These are phyloP conservation scores for Larix sibirica DNA, from an alignment of 83 land plant genomes.

Conservation along the genomic window DNA sequence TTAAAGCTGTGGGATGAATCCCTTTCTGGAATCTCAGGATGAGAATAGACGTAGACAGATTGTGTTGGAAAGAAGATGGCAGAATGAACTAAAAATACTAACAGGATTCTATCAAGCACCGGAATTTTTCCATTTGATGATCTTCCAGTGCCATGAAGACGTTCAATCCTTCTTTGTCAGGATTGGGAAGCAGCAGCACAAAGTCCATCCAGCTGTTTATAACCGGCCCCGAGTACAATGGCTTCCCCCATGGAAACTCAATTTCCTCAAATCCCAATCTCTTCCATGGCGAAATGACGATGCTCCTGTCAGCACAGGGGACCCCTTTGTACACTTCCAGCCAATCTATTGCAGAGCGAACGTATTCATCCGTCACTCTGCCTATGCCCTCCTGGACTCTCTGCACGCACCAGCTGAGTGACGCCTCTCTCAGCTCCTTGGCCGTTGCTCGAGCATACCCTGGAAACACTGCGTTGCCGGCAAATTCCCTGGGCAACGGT, in stretches of 20 bases:
- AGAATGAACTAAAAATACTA: not conserved
- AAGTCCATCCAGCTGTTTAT: constrained; percentile 26
- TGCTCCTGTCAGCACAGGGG: constrained; percentile 28
- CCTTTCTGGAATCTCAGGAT: no score
- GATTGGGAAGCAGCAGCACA: constrained; percentile 36
- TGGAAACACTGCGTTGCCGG: constrained; percentile 32
- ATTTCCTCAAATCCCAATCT: constrained; percentile 40
- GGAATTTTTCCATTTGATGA: constrained; percentile 31
- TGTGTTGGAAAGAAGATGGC: not conserved
- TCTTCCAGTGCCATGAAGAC: constrained; percentile 30
- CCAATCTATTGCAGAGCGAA: constrained; percentile 47
- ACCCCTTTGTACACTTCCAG: constrained; percentile 32
- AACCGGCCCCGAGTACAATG: constrained; percentile 33
- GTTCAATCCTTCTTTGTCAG: constrained; percentile 20
- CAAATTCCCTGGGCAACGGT: constrained; percentile 30
- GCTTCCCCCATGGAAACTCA: constrained; percentile 54
- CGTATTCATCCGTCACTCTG: constrained; percentile 38
- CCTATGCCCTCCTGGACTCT: constrained; percentile 43
- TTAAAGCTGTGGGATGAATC: no score
- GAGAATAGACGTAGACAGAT: no score
- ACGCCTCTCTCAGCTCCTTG: constrained; percentile 31
- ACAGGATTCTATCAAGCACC: constrained; percentile 19
- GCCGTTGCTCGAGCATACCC: constrained; percentile 31
- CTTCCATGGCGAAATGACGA: constrained; percentile 49
- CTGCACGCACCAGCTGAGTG: constrained; percentile 39